Evolutionary conservation across 306 rosid genomes (phyloP).

Genomic region (Argentina anserina): DNA sequence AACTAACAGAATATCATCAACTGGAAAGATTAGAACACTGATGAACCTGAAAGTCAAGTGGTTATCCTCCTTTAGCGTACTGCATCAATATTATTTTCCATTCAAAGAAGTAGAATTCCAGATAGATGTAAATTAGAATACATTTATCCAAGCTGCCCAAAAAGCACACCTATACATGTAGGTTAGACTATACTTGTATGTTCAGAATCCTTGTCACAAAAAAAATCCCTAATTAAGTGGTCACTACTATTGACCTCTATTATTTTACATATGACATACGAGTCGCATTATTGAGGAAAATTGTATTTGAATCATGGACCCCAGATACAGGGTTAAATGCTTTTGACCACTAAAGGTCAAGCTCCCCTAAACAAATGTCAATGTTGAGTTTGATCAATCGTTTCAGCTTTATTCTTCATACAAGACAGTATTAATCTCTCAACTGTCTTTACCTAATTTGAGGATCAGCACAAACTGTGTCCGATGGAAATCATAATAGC

Average conservation of each 20-base stretch:
- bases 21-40: conserved; percentile 19
- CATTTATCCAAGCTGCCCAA: neutral
- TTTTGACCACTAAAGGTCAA: neutral
- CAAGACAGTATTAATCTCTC: neutral
- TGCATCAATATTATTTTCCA: neutral
- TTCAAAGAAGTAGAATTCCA: neutral
- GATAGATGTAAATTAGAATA: neutral
- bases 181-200: too few relatives aligned
- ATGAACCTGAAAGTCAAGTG: conserved; percentile 47
- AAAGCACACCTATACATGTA: neutral
- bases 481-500: neutral
- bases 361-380: neutral
- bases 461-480: neutral
- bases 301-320: neutral
- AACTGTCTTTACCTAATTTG: neutral
- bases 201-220: neutral
- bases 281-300: neutral
- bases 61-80: conserved; percentile 23
- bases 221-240: neutral
- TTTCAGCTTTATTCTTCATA: neutral
- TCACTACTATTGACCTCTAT: neutral
- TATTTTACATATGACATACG: neutral
- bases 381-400: neutral
- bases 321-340: neutral
- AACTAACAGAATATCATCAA: conserved; percentile 50